Percentiles rank a stretch among this genome's conserved stretches.
These are phyloP conservation scores for Phytophthora idaei DNA, from an alignment of 352 stramenopile genomes.

Conservation along the genomic window DNA sequence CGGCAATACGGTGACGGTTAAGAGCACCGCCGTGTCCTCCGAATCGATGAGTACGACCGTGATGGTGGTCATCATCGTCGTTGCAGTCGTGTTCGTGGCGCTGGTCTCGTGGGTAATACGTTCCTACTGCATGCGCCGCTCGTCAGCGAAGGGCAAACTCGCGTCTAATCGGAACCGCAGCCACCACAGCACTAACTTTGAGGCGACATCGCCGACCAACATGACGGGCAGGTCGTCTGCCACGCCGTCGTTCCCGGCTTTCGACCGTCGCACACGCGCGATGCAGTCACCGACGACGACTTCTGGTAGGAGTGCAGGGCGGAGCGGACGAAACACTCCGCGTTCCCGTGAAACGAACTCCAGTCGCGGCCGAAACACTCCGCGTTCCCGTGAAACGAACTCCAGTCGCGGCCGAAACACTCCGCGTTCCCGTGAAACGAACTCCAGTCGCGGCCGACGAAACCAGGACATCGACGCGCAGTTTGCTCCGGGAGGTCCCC, in stretches of 20 bases:
- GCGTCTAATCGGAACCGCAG: slow-evolving; percentile 12
- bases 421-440: too few relatives aligned
- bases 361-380: too few relatives aligned
- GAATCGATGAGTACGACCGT: slow-evolving; percentile 29
- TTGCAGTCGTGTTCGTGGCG: slow-evolving; percentile 37
- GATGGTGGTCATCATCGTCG: slow-evolving; percentile 36
- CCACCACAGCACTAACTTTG: slow-evolving; percentile 13
- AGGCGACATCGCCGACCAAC: slow-evolving; percentile 33
- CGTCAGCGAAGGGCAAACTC: slow-evolving; percentile 19
- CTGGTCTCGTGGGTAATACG: slow-evolving; percentile 37
- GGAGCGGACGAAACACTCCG: slow-evolving; percentile 6
- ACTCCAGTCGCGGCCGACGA: slow-evolving; percentile 7
- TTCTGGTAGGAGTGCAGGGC: not conserved
- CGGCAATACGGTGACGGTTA: not conserved
- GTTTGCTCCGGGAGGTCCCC: slow-evolving; percentile 8
- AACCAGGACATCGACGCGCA: slow-evolving; percentile 26
- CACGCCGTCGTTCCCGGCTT: slow-evolving; percentile 40
- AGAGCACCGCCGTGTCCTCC: slow-evolving; percentile 9
- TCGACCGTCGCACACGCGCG: slow-evolving; percentile 30
- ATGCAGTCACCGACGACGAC: slow-evolving; percentile 21
- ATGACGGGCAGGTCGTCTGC: slow-evolving; percentile 23
- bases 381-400: too few relatives aligned
- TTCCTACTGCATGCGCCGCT: slow-evolving; percentile 31
- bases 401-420: slow-evolving; percentile 4
- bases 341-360: too few relatives aligned